Evolutionary conservation across 1,284 basidiomycete genomes (phyloP).

Genomic region (Agaricales sp.): DNA sequence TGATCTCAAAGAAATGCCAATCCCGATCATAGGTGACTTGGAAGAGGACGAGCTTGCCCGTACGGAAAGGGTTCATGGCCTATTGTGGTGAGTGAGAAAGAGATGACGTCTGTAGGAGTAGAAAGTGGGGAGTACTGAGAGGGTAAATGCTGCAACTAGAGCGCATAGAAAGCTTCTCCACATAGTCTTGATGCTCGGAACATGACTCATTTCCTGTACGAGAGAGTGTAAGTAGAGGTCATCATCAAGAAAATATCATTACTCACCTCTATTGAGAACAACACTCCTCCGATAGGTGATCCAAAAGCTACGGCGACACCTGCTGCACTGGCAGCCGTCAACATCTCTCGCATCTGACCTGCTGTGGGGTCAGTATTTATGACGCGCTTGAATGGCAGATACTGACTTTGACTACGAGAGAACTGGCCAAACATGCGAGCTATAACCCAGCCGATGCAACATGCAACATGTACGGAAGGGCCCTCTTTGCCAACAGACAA

Average conservation of each 20-base stretch:
- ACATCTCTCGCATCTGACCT: conserved; percentile 94
- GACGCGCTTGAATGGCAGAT: conserved; percentile 2
- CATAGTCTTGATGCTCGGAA: conserved; percentile 96
- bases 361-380: conserved; percentile 9
- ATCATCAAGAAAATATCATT: conserved; percentile 4
- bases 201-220: conserved; percentile 93
- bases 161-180: conserved; percentile 98
- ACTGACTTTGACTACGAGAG: conserved; percentile 77
- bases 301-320: conserved; percentile 98
- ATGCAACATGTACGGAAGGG: conserved; percentile 95
- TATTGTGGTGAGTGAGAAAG: conserved; percentile 19
- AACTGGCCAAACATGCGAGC: conserved; percentile 78
- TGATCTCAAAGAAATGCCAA: conserved; percentile 99
- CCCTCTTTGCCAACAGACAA: conserved; percentile 98
- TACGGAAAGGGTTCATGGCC: conserved; percentile 98
- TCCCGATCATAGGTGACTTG: conserved; percentile 96
- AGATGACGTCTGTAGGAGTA: conserved; percentile 8
- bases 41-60: conserved; percentile 96
- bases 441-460: conserved; percentile 85
- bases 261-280: conserved; percentile 79
- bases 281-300: conserved; percentile 92
- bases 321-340: conserved; percentile 93
- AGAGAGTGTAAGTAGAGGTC: conserved; percentile 3
- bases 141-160: conserved; percentile 89
- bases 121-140: conserved; percentile 50